phyloP scores from a whole-genome alignment of 2,329 filamentous ascomycete species.

The Macrophomina pseudophaseolina region DNA sequence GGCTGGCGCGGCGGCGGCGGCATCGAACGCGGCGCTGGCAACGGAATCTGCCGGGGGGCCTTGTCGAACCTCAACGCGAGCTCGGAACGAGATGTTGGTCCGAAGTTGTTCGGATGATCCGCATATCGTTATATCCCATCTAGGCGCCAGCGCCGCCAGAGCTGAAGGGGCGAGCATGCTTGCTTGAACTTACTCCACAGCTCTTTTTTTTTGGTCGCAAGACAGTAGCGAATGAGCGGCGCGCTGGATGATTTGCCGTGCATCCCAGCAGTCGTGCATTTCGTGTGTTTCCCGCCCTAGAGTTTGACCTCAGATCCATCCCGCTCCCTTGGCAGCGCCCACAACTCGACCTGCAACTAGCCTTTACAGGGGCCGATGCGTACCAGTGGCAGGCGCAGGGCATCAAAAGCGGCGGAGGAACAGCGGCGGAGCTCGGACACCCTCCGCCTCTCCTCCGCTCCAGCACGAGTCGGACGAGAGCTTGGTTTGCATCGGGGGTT shows the following conservation, averaged over 20 bases:
- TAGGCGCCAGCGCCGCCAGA: constrained; percentile 9
- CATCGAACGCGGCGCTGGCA: neutral
- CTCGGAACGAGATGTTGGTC: constrained; percentile 20
- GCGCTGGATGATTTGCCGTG: neutral
- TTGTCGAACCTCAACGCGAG: constrained; percentile 22
- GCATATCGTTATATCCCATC: constrained; percentile 23
- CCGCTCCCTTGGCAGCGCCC: constrained; percentile 4
- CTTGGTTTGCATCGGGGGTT: constrained; percentile 19
- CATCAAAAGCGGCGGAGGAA: constrained; percentile 16
- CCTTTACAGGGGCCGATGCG: constrained; percentile 1
- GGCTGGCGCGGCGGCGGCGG: constrained; percentile 11
- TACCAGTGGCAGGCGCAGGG: neutral
- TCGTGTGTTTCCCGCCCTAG: constrained; percentile 3
- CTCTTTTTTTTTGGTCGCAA: neutral
- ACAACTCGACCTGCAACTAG: constrained; percentile 9
- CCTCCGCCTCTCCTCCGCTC: constrained; percentile 21
- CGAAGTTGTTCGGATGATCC: constrained; percentile 16
- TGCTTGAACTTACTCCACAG: constrained; percentile 7
- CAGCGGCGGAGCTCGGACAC: constrained; percentile 15
- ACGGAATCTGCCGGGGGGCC: constrained; percentile 24
- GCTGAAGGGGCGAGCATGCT: neutral
- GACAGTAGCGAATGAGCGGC: constrained; percentile 11
- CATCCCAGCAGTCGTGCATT: neutral
- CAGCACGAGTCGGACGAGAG: constrained; percentile 12
- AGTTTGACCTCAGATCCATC: constrained; percentile 2